A percentile compares a stretch with the other conserved stretches of the same genome.
phyloP scores from a whole-genome alignment of 2,329 filamentous ascomycete genomes.

The Fusarium verticillioides region DNA sequence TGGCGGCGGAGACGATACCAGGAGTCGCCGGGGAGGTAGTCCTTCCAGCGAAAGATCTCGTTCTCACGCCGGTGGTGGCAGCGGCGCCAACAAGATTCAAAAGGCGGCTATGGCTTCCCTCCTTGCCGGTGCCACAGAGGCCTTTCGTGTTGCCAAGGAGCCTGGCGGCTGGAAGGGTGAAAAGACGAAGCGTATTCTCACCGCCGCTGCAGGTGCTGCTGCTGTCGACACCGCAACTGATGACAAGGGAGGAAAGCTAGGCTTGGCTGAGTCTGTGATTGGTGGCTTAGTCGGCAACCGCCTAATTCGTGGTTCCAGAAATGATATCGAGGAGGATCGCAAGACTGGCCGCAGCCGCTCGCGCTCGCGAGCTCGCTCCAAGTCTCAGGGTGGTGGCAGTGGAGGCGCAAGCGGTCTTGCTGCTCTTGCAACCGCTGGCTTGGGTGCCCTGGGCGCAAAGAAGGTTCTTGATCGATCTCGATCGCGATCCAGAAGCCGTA shows the following conservation, averaged over 20 bases:
- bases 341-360: slow-evolving; percentile 74
- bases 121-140: slow-evolving; percentile 89
- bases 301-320: slow-evolving; percentile 81
- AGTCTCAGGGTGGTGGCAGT: slow-evolving; percentile 56
- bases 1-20: slow-evolving; percentile 57
- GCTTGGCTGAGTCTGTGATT: slow-evolving; percentile 86
- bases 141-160: slow-evolving; percentile 89
- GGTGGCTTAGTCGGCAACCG: slow-evolving; percentile 89
- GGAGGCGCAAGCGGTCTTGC: slow-evolving; percentile 63
- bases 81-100: slow-evolving; percentile 71
- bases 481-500: slow-evolving; percentile 65
- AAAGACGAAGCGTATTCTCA: slow-evolving; percentile 91
- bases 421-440: slow-evolving; percentile 70
- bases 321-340: slow-evolving; percentile 71
- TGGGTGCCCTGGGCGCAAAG: slow-evolving; percentile 71
- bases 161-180: slow-evolving; percentile 90
- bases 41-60: slow-evolving; percentile 63
- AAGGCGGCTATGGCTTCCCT: slow-evolving; percentile 93
- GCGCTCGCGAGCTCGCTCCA: slow-evolving; percentile 72
- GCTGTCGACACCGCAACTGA: slow-evolving; percentile 84
- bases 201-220: slow-evolving; percentile 85
- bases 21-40: slow-evolving; percentile 61
- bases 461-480: slow-evolving; percentile 68
- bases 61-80: slow-evolving; percentile 59
- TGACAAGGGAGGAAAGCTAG: slow-evolving; percentile 80